These are phyloP conservation scores for Multifurca ochricompacta DNA, from an alignment of 768 basidiomycete genomes.

Conservation along the genomic window DNA sequence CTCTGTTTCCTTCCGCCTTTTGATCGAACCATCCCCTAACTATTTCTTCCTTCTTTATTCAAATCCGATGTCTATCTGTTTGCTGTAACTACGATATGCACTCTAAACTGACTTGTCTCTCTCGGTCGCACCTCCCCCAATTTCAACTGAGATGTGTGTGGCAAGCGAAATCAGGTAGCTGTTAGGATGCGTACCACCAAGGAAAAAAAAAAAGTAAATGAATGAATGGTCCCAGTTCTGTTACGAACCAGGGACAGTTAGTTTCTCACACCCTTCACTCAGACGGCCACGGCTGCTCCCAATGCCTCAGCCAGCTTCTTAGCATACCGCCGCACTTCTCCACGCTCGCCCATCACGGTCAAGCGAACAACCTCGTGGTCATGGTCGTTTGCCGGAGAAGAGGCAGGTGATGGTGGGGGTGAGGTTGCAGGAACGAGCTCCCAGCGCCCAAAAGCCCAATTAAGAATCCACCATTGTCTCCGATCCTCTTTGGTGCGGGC, in stretches of 20 bases:
- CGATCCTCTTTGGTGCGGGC: slow-evolving; percentile 9
- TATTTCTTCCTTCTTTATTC: not conserved
- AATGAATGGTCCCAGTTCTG: too few species aligned
- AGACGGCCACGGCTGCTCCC: slow-evolving; percentile 27
- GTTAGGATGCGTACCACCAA: too few species aligned
- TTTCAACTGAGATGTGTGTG: not conserved
- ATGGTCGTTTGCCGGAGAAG: slow-evolving; percentile 20
- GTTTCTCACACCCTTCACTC: not conserved
- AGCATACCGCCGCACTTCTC: slow-evolving; percentile 60
- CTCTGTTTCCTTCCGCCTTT: not conserved
- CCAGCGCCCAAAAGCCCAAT: slow-evolving; percentile 91
- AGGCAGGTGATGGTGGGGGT: too few species aligned
- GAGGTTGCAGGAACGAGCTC: slow-evolving; percentile 44
- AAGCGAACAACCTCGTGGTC: slow-evolving; percentile 41
- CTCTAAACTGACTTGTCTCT: slow-evolving; percentile 1
- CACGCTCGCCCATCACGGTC: slow-evolving; percentile 90
- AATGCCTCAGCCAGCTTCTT: slow-evolving; percentile 44
- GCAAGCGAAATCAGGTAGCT: too few species aligned
- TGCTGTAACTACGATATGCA: slow-evolving; percentile 12
- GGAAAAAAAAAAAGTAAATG: too few species aligned
- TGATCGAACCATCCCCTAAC: not conserved
- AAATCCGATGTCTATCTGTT: slow-evolving; percentile 6
- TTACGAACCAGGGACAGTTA: not conserved
- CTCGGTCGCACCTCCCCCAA: not conserved
- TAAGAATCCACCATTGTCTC: slow-evolving; percentile 48